Evolutionary conservation across 2,329 filamentous ascomycete genomes (phyloP), one percentile per base, ranked within the genome.

Genomic region (Epichloe typhina): DNA sequence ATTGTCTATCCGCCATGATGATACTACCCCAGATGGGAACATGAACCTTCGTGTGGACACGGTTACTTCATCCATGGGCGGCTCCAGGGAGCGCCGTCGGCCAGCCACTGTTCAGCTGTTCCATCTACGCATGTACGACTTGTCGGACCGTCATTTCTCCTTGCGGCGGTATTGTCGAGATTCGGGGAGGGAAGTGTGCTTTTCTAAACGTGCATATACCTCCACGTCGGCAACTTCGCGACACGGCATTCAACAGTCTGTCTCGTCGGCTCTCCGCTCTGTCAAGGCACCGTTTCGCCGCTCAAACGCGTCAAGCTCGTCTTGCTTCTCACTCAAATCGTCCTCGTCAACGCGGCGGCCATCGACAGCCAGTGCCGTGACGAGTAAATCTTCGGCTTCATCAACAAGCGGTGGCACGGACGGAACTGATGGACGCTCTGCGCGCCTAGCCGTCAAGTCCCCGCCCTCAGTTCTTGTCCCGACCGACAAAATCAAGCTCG

Each of bases 41-140:
- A 94, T 96, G 88, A 97, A 97, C 64, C 75, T 98, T 52, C 83
- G 90, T 35, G 76, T 97, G 52, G 90, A 95, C 64, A 91, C 88
- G 5, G 78, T 87, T 44, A 75, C 76, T 26, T 51, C 57, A 19
- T 77, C 77, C 1, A 17, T 42, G 5, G 38, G 39, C 40, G 42
- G 41, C 35, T 49, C 46, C 31, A 31, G 35, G 1, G n/a, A 6
- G 21, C 36, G 13, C 9, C 26, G 35, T 15, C 36, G 41, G 26
- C 43, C 44, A 15, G 17, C 86, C 59, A 87, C 82, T 5, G 69
- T 81, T 11, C 79, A 83, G 64, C 82, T 98, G 46, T 97, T 96
- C 69, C 91, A 98, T 66, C 74, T 97, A 53, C 86, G 89, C 60
- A 95, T 98, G 88, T 84, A 95, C 64, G 88, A 97, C 66, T 72